A percentile compares a stretch with the other conserved stretches of the same genome.
These are phyloP conservation scores for Russula sp. DNA, from an alignment of 768 basidiomycete genomes.

Conservation along the genomic window DNA sequence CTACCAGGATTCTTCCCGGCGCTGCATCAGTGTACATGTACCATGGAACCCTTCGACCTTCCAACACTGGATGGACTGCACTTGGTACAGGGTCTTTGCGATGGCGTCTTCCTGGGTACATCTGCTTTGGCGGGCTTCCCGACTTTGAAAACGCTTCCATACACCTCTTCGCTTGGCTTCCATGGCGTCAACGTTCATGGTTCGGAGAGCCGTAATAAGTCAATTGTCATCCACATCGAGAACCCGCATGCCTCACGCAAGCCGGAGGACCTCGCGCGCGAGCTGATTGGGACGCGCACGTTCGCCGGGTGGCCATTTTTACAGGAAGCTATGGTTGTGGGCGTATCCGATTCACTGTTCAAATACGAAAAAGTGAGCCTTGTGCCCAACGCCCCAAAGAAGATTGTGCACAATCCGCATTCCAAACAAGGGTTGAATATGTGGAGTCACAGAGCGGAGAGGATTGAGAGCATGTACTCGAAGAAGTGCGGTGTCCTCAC, in stretches of 20 bases:
- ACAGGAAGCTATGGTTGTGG: slow-evolving; percentile 83
- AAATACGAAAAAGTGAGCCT: slow-evolving; percentile 70
- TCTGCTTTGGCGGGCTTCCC: slow-evolving; percentile 94
- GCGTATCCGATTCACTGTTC: slow-evolving; percentile 82
- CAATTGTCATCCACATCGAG: slow-evolving; percentile 83
- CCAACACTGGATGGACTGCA: slow-evolving; percentile 84
- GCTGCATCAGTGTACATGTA: slow-evolving; percentile 71
- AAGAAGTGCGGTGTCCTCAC: slow-evolving; percentile 86
- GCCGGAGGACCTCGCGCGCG: slow-evolving; percentile 64
- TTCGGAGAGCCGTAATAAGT: slow-evolving; percentile 84
- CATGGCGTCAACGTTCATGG: slow-evolving; percentile 95
- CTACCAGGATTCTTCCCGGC: slow-evolving; percentile 94
- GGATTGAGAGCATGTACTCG: slow-evolving; percentile 79
- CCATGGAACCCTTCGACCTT: slow-evolving; percentile 77
- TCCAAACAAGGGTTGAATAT: slow-evolving; percentile 54
- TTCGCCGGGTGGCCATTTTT: slow-evolving; percentile 94
- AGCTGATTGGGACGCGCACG: slow-evolving; percentile 68
- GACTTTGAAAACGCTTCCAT: slow-evolving; percentile 83
- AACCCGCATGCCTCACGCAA: slow-evolving; percentile 65
- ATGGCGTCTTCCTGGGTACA: slow-evolving; percentile 82
- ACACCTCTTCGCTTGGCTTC: slow-evolving; percentile 66
- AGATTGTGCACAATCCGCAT: slow-evolving; percentile 70
- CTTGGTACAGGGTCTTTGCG: slow-evolving; percentile 78
- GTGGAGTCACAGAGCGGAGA: slow-evolving; percentile 80
- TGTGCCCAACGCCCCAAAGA: slow-evolving; percentile 43